These are phyloP conservation scores for Acanthamoeba castellanii DNA, from an alignment of 208 protist genomes.

Conservation along the genomic window DNA sequence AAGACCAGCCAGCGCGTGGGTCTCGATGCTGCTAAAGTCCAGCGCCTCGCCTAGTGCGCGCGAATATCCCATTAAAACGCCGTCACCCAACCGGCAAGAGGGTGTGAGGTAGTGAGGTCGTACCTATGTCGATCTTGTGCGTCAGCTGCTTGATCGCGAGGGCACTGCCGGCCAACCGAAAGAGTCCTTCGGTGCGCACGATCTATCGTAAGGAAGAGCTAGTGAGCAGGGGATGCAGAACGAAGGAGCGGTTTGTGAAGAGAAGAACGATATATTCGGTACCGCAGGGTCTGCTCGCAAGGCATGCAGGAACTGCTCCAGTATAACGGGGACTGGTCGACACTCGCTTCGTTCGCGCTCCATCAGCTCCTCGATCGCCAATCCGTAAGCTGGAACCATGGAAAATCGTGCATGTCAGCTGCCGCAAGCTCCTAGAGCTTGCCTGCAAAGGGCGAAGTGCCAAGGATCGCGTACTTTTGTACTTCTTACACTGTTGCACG, in stretches of 20 bases:
- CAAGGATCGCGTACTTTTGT: background rate
- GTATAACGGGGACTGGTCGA: background rate
- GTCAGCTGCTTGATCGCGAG: background rate
- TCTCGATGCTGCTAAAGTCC: background rate
- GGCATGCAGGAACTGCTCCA: background rate
- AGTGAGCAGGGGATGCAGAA: too few relatives aligned
- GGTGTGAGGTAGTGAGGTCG: background rate
- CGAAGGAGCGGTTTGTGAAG: too few relatives aligned
- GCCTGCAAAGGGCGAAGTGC: background rate
- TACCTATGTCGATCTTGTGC: background rate
- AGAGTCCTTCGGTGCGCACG: background rate
- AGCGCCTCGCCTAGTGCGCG: background rate
- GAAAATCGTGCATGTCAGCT: background rate
- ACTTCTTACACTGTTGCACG: constrained; percentile 17
- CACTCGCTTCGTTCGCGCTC: constrained; percentile 24
- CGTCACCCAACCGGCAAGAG: background rate
- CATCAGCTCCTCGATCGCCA: constrained; percentile 26
- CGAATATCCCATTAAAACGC: background rate
- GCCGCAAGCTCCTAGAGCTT: background rate
- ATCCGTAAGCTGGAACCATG: background rate
- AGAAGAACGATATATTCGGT: too few relatives aligned
- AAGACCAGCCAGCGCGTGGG: background rate
- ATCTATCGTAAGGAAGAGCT: background rate
- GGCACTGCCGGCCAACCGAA: background rate
- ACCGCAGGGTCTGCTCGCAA: background rate